These are phyloP conservation scores for Friedmanniomyces endolithicus DNA, from an alignment of 495 filamentous ascomycete species.

Conservation along the genomic window DNA sequence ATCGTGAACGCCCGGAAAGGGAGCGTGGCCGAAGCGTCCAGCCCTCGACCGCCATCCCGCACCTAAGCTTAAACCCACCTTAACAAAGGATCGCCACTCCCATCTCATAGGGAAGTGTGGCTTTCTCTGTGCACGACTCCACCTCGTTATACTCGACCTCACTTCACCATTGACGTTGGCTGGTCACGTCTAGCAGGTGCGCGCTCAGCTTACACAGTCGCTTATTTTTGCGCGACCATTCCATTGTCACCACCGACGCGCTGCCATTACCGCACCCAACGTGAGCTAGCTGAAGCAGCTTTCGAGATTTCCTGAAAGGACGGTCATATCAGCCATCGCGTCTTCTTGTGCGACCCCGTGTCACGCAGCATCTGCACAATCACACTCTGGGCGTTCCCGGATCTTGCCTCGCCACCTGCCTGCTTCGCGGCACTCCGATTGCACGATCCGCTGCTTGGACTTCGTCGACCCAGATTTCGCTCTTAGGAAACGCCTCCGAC, in stretches of 20 bases:
- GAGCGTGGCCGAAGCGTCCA: slow-evolving; percentile 14
- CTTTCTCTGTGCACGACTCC: slow-evolving; percentile 2
- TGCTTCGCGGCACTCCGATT: slow-evolving; percentile 4
- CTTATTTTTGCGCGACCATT: not conserved
- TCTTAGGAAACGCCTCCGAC: slow-evolving; percentile 5
- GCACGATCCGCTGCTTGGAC: slow-evolving; percentile 3
- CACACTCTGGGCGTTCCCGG: slow-evolving; percentile 10
- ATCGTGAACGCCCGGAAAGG: slow-evolving; percentile 12
- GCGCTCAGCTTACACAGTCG: slow-evolving; percentile 5
- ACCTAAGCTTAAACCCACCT: slow-evolving; percentile 16
- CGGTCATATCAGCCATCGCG: not conserved
- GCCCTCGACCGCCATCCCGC: slow-evolving; percentile 23
- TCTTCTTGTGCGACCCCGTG: slow-evolving; percentile 15
- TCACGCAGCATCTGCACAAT: slow-evolving; percentile 20
- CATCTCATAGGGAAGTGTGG: slow-evolving; percentile 10
- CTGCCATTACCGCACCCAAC: not conserved
- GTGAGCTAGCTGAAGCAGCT: not conserved
- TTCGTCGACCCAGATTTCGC: slow-evolving; percentile 5
- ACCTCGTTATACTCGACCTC: not conserved
- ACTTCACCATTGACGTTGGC: not conserved
- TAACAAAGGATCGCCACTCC: slow-evolving; percentile 22
- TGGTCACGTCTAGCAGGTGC: not conserved
- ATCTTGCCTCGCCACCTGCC: slow-evolving; percentile 7
- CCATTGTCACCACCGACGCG: not conserved
- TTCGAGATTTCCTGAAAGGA: not conserved